Conservation (phyloP, 1,284 basidiomycete species). For the Ganoderma leucocontextum region DNA sequence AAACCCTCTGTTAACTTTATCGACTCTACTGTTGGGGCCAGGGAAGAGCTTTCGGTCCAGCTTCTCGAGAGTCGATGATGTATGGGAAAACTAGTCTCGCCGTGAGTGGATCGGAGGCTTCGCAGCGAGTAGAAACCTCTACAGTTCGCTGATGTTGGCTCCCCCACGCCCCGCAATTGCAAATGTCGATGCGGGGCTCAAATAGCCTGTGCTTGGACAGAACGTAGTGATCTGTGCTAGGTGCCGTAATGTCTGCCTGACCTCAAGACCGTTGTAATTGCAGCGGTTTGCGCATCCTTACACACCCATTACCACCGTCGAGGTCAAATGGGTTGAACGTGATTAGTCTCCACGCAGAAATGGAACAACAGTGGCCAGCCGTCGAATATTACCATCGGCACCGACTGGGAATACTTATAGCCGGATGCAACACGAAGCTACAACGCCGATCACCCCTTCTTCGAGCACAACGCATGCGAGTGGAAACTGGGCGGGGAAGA, state of each 20-base stretch:
- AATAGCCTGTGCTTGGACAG: too few relatives aligned
- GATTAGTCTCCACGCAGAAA: not conserved
- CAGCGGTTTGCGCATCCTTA: too few relatives aligned
- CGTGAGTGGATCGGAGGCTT: not conserved
- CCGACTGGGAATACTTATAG: not conserved
- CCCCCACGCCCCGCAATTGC: too few relatives aligned
- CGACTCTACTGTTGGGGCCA: not conserved
- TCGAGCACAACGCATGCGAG: not conserved
- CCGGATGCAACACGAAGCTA: not conserved
- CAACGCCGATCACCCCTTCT: constrained; percentile 1
- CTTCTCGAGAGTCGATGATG: not conserved
- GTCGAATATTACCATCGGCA: not conserved
- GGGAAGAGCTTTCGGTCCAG: not conserved
- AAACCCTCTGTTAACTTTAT: too few relatives aligned
- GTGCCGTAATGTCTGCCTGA: too few relatives aligned
- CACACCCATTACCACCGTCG: not conserved
- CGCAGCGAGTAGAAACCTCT: not conserved
- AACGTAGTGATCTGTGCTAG: too few relatives aligned
- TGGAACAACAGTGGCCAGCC: not conserved
- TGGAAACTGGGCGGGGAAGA: not conserved
- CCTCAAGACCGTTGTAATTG: too few relatives aligned
- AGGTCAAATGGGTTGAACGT: not conserved
- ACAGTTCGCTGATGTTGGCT: not conserved
- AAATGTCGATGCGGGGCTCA: too few relatives aligned
- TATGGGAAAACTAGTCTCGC: not conserved